phyloP scores from a whole-genome alignment of 306 rosid genomes.

The Chamaecrista fasciculata region DNA sequence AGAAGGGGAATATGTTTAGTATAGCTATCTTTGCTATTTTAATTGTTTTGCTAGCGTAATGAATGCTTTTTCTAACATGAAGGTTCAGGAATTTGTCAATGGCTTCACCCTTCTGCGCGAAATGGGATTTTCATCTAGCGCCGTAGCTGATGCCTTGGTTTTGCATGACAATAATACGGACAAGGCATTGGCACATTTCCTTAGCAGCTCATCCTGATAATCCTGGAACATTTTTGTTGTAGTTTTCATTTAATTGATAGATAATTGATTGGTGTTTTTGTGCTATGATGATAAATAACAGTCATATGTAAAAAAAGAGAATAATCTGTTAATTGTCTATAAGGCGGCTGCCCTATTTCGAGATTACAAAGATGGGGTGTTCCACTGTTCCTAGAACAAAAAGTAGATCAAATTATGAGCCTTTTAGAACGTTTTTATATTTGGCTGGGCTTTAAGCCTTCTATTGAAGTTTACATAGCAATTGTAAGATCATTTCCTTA shows the following conservation, averaged over 20 bases:
- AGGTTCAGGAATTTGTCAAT: slow-evolving; percentile 73
- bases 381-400: not conserved
- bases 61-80: slow-evolving; percentile 18
- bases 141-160: slow-evolving; percentile 65
- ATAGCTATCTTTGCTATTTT: slow-evolving; percentile 16
- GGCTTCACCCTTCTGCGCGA: slow-evolving; percentile 68
- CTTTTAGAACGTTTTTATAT: too few species aligned
- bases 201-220: slow-evolving; percentile 53
- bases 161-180: slow-evolving; percentile 83
- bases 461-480: too few species aligned
- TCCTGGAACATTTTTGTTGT: slow-evolving; percentile 14
- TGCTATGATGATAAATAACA: slow-evolving; percentile 15
- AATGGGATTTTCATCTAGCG: slow-evolving; percentile 77
- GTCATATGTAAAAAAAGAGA: slow-evolving; percentile 19
- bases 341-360: not conserved
- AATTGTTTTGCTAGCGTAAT: slow-evolving; percentile 13
- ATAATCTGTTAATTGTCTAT: not conserved
- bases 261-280: slow-evolving; percentile 28
- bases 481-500: too few species aligned
- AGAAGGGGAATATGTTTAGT: not conserved
- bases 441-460: not conserved
- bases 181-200: slow-evolving; percentile 75
- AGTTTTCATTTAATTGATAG: slow-evolving; percentile 3
- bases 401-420: not conserved
- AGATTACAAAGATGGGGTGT: slow-evolving; percentile 2